These are phyloP conservation scores for Alloascoidea hylecoeti DNA, from an alignment of 805 yeast species.

Conservation along the genomic window DNA sequence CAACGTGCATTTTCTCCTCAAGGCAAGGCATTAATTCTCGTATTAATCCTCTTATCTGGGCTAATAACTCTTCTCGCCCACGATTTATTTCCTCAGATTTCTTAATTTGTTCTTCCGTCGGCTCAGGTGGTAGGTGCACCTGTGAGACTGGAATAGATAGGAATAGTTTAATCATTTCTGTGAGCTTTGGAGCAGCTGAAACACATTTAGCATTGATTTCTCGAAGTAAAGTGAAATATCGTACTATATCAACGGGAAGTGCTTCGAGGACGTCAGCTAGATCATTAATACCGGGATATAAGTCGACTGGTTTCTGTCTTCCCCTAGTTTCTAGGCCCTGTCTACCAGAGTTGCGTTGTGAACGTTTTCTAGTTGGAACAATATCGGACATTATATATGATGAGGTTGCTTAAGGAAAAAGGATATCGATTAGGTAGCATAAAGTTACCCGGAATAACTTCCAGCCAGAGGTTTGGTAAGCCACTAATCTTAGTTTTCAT, in stretches of 20 bases:
- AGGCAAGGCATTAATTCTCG: conserved; percentile 77
- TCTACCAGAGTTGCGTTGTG: conserved; percentile 7
- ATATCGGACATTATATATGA: no score
- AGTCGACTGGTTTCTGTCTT: conserved; percentile 15
- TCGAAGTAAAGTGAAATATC: conserved; percentile 75
- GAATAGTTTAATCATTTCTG: conserved; percentile 35
- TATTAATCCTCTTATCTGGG: conserved; percentile 25
- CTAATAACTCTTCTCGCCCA: conserved; percentile 15
- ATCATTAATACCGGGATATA: conserved; percentile 83
- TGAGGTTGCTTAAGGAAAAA: no score
- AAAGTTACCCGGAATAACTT: no score
- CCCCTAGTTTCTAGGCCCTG: conserved; percentile 11
- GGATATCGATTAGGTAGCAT: no score
- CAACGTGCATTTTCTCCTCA: conserved; percentile 96
- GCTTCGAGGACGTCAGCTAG: conserved; percentile 86
- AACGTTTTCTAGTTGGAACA: conserved; percentile 13
- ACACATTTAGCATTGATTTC: conserved; percentile 95
- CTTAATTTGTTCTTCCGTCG: conserved; percentile 4
- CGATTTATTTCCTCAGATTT: conserved; percentile 5
- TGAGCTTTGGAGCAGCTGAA: conserved; percentile 53
- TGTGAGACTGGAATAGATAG: conserved; percentile 17
- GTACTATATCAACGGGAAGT: conserved; percentile 66
- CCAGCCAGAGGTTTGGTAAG: no score
- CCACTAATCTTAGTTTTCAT: no score
- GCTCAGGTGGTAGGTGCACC: conserved; percentile 3